These are phyloP conservation scores for Phytophthora hibernalis DNA, from an alignment of 352 stramenopile species.

Conservation along the genomic window DNA sequence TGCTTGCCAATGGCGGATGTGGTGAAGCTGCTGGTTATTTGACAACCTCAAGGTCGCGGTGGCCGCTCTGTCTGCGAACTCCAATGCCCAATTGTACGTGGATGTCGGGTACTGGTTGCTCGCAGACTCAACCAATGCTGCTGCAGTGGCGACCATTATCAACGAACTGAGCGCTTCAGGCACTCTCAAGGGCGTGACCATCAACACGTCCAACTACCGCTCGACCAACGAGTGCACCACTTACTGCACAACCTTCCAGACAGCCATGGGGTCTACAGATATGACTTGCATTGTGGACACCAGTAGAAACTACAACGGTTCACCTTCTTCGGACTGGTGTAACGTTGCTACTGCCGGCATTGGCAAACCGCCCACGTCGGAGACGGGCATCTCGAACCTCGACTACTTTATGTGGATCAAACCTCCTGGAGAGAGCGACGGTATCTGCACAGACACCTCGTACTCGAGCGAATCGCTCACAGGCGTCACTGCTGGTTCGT, in stretches of 20 bases:
- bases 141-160: constrained; percentile 51
- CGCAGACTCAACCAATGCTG: constrained; percentile 32
- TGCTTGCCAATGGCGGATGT: constrained; percentile 55
- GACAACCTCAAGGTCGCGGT: constrained; percentile 62
- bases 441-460: constrained; percentile 50
- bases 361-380: constrained; percentile 51
- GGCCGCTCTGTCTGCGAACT: constrained; percentile 56
- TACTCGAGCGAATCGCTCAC: constrained; percentile 39
- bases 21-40: constrained; percentile 50
- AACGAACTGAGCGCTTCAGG: constrained; percentile 46
- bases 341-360: constrained; percentile 70
- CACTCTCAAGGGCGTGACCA: constrained; percentile 59
- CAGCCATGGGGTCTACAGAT: constrained; percentile 45
- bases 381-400: constrained; percentile 56
- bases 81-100: constrained; percentile 67
- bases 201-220: constrained; percentile 84
- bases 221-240: constrained; percentile 53
- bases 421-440: constrained; percentile 68
- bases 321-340: constrained; percentile 65
- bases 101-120: constrained; percentile 74
- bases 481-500: constrained; percentile 56
- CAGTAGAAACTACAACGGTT: constrained; percentile 61
- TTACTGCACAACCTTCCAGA: constrained; percentile 67
- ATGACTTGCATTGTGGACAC: constrained; percentile 74
- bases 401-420: constrained; percentile 83